phyloP scores from a whole-genome alignment of 208 protist genomes.

The Tritrichomonas musculus region DNA sequence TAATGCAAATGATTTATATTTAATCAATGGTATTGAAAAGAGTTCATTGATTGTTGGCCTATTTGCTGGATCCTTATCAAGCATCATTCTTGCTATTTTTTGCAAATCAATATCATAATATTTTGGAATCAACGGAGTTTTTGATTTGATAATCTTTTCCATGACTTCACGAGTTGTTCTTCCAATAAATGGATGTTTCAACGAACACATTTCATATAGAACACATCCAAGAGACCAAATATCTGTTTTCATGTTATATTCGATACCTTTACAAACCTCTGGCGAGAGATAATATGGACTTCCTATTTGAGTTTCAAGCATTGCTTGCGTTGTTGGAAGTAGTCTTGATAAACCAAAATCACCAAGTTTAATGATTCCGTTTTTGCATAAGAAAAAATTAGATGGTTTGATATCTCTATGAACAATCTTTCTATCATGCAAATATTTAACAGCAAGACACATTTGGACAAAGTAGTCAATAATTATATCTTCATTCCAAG shows the following conservation, averaged over 20 bases:
- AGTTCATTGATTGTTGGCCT: neutral
- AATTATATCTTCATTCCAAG: conserved; percentile 32
- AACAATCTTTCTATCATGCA: conserved; percentile 57
- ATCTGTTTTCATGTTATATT: conserved; percentile 25
- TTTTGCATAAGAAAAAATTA: neutral
- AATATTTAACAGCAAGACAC: conserved; percentile 53
- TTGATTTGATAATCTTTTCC: neutral
- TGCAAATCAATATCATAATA: neutral
- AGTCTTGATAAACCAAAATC: neutral
- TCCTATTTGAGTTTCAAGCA: neutral
- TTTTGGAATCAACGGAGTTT: neutral
- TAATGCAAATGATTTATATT: neutral
- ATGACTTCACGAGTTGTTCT: neutral
- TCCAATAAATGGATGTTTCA: neutral
- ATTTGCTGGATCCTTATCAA: neutral
- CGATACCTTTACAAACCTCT: neutral
- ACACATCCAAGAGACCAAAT: conserved; percentile 36
- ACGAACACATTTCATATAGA: neutral
- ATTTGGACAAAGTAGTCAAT: conserved; percentile 57
- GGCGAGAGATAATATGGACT: conserved; percentile 35
- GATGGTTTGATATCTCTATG: conserved; percentile 53
- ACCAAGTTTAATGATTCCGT: neutral
- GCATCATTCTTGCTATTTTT: neutral
- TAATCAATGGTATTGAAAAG: neutral
- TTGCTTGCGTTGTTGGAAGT: neutral